Conservation (phyloP, 2,329 filamentous ascomycete species). For the Stagonosporopsis chrysanthemi region DNA sequence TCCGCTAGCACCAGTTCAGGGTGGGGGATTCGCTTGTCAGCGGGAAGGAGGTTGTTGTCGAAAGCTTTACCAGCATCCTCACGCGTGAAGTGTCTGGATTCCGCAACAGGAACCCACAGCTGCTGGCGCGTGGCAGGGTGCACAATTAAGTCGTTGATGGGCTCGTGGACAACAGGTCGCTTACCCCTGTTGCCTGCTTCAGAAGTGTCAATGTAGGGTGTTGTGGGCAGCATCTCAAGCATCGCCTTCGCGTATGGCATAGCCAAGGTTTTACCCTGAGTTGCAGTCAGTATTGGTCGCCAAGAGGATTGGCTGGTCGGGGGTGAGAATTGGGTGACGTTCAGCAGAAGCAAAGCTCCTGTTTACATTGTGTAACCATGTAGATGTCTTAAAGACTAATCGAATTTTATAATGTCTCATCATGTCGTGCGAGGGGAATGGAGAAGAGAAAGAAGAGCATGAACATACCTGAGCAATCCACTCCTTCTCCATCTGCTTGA, state of each 20-base stretch:
- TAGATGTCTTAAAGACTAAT: conserved; percentile 99
- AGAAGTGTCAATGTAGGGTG: conserved; percentile 53
- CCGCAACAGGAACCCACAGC: conserved; percentile 69
- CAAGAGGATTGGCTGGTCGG: not conserved
- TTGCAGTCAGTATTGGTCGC: conserved; percentile 25
- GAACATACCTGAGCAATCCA: conserved; percentile 76
- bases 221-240: conserved; percentile 77
- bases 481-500: conserved; percentile 85
- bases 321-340: conserved; percentile 20
- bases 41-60: conserved; percentile 64
- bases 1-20: conserved; percentile 63
- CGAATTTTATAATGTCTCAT: conserved; percentile 79
- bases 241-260: conserved; percentile 79
- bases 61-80: conserved; percentile 70
- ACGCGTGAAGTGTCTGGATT: conserved; percentile 70
- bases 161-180: conserved; percentile 60
- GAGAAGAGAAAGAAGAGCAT: not conserved
- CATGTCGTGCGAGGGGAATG: conserved; percentile 52
- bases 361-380: conserved; percentile 80
- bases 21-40: conserved; percentile 70
- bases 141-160: conserved; percentile 70
- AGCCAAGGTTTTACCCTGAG: conserved; percentile 78
- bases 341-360: conserved; percentile 76
- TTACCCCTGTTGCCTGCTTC: conserved; percentile 40
- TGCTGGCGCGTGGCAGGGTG: conserved; percentile 62